Conservation (phyloP, 805 yeast genomes). For the Candida easanensis region DNA sequence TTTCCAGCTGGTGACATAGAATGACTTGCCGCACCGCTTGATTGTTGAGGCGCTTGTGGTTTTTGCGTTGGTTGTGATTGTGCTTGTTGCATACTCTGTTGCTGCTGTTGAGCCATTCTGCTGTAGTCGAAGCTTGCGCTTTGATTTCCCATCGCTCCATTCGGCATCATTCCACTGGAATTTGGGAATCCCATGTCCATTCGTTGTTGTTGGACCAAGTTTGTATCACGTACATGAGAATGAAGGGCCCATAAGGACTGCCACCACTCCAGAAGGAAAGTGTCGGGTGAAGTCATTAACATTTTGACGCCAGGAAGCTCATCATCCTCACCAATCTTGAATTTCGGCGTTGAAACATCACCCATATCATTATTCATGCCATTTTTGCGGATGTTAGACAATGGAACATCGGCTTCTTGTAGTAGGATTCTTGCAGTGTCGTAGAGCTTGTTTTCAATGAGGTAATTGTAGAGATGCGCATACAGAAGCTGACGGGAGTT, state of each 20-base stretch:
- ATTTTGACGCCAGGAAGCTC: slow-evolving; percentile 34
- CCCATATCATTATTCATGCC: background rate
- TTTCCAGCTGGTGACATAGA: slow-evolving; percentile 8
- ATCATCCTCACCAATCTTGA: slow-evolving; percentile 13
- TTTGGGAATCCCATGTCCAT: background rate
- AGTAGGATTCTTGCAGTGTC: slow-evolving; percentile 50
- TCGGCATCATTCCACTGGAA: background rate
- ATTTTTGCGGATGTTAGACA: slow-evolving; percentile 19
- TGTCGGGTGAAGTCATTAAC: slow-evolving; percentile 42
- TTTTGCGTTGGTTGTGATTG: background rate
- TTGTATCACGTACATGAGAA: slow-evolving; percentile 38
- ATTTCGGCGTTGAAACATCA: background rate
- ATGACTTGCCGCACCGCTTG: slow-evolving; percentile 3
- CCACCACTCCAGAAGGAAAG: slow-evolving; percentile 59
- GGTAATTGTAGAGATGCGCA: slow-evolving; percentile 51
- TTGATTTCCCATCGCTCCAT: background rate
- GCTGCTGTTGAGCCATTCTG: slow-evolving; percentile 2
- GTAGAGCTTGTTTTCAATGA: slow-evolving; percentile 43
- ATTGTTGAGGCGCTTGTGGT: background rate
- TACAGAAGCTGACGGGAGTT: slow-evolving; percentile 48
- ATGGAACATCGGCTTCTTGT: slow-evolving; percentile 42
- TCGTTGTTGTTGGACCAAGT: slow-evolving; percentile 24
- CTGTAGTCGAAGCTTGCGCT: background rate
- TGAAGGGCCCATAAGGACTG: slow-evolving; percentile 48
- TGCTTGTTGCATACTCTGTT: slow-evolving; percentile 1